Base-by-base conservation (phyloP, 2,329 filamentous ascomycete species). In the Sclerotinia trifoliorum region DNA sequence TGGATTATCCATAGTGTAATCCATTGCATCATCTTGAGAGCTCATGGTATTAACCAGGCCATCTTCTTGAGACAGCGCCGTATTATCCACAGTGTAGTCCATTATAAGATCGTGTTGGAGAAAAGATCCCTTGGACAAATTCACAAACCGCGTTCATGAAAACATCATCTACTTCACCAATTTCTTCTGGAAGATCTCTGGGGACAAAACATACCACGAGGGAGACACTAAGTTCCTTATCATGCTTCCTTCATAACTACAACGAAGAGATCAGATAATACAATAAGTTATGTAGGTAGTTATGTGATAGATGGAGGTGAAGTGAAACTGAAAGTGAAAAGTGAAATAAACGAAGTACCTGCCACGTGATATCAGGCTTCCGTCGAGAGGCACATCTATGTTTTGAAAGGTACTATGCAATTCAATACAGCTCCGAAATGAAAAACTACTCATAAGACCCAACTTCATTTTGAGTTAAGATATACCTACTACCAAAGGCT, bases 301-400 rank as follows among this genome's bases (percentile, higher is more conserved):
- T 5, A 15, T 44, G n/a, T 8, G 7, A 21, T 58, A 5, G 15
- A 26, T 35, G n/a, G 24, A n/a, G n/a, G n/a, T n/a, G n/a, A 62
- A 48, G 44, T 62, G 21, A 49, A 62, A 35, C 29, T 49, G 21
- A 62, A 62, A 24, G 29, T 62, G 32, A 42, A 15, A 57, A 42
- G 32, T n/a, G 13, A 39, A 26, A 17, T 24, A 29, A 39, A 49
- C 8, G 2, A 24, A 5, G 46, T 11, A 11, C 7, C 26, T 1
- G 10, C 0, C 58, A 62, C 58, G 58, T 62, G 46, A 51, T 5
- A 8, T 1, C 5, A 21, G 60, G 7, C 29, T 32, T 35, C 3
- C 19, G 6, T n/a, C 1, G 44, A 48, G 17, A 29, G 57, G 10
- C 11, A 13, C 21, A 35, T 21, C 4, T 60, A 26, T 11, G 21